Base-by-base conservation (phyloP, 2,329 filamentous ascomycete species). In the Furcasterigmium furcatum region DNA sequence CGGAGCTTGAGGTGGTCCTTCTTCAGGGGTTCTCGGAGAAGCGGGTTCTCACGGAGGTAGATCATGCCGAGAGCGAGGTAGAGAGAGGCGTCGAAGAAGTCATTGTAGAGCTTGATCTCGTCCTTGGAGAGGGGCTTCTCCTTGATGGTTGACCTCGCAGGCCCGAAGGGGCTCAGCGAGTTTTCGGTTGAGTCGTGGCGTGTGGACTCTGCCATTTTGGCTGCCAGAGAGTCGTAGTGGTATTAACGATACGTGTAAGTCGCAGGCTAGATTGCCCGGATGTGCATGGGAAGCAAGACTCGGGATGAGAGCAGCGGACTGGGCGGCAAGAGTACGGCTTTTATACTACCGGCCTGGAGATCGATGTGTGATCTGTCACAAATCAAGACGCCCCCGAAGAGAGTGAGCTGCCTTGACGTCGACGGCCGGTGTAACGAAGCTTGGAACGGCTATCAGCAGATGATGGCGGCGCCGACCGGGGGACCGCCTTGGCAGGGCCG, bases 31-130 rank as follows among this genome's bases (percentile, higher is more conserved):
- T 89, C 80, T 48, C 76, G 76, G 36, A 91, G 79, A 12, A 91
- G 75, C 13, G 86, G 84, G 52, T 91, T 91, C 32, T 85, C 75
- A 53, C 79, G 79, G 47, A 91, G 79, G 59, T 90, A 91, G 55
- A 91, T 85, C 87, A 91, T 91, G 50, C 86, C 87, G 41, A 91
- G 67, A 53, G 84, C 85, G 42, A 91, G 77, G 60, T 91, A 91
- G 59, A 89, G 68, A 53, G 82, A 86, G 44, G 86, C 86, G 52
- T 82, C 79, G 72, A 89, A 90, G 65, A 84, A 90, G 56, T 84
- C 81, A 58, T 84, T 82, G 64, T 82, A 84, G 62, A 85, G 80
- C 52, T 77, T 73, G 47, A 90, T 63, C 51, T 91, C 85, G 38
- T 88, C 82, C 16, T 76, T 59, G 48, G 73, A 79, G 45, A 91